Evolutionary conservation across 2,329 filamentous ascomycete genomes (phyloP), one percentile per base, ranked within the genome.

Genomic region (Venturia carpophila): DNA sequence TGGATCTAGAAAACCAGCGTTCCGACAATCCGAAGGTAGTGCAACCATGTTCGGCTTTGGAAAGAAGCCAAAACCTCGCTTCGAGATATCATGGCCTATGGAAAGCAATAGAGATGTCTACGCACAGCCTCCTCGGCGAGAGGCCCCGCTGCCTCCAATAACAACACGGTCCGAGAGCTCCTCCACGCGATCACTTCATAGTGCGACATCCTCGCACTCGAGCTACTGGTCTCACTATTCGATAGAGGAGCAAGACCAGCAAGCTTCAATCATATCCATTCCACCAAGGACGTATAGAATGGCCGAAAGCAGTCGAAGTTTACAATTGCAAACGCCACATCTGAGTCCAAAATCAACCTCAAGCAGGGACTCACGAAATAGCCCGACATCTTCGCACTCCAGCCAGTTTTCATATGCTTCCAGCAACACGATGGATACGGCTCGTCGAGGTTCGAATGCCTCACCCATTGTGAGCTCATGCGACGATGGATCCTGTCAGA

Each of bases 81-180:
- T 61, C 15, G 24, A 61, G 11, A 61, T 61, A 43, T 61, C 60
- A 27, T 61, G 60, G 60, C 60, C 60, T 9, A 19, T 61, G 39
- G 60, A 43, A 45, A 61, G 60, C 37, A 27, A 61, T 10, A 19
- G 37, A 27, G 37, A 42, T 21, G 37, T 27, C 5, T 45, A 61
- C 17, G 15, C 60, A n/a, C 24, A 27, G 27, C 11, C 52, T 10
- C 52, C 52, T 11, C 5, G 7, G 3, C 27, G 30, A n/a, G 52
- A 58, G 19, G 30, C 30, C 27, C 52, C 52, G 15, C 37, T 58
- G 52, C 52, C 52, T 37, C 27, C 52, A 58, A 37, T 58, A n/a
- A 30, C 52, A n/a, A 58, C 52, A 21, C 52, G 5, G 27, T 58
- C 52, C 15, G 52, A 58, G 4, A 37, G 2, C 19, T 58, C 52